A percentile compares a stretch with the other conserved stretches of the same genome.
These are phyloP conservation scores for Irpex rosettiformis DNA, from an alignment of 1,284 basidiomycete genomes.

Conservation along the genomic window DNA sequence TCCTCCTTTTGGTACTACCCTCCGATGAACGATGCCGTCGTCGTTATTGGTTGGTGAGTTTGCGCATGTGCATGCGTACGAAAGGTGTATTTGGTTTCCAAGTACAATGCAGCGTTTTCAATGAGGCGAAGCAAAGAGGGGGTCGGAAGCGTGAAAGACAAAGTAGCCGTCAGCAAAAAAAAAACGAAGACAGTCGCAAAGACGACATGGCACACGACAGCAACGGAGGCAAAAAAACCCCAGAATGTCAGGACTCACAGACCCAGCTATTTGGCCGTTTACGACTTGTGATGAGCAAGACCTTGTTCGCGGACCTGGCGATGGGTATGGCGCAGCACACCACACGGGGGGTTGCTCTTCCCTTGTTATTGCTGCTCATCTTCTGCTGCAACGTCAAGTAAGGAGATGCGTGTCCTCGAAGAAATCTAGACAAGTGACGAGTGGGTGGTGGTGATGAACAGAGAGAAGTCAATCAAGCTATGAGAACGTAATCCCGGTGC, in stretches of 20 bases:
- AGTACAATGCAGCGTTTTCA: conserved; percentile 5
- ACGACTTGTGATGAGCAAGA: conserved; percentile 77
- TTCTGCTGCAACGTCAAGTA: conserved; percentile 10
- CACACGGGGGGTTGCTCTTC: conserved; percentile 70
- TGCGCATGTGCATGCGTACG: too few relatives aligned
- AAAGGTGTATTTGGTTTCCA: conserved; percentile 4
- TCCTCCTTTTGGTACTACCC: conserved; percentile 79
- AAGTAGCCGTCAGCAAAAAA: conserved; percentile 11
- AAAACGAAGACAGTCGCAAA: not conserved
- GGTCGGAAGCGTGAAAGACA: conserved; percentile 9
- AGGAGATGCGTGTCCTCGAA: too few relatives aligned
- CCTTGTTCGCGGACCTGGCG: conserved; percentile 62
- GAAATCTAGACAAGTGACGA: too few relatives aligned
- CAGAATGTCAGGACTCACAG: too few relatives aligned
- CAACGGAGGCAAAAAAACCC: too few relatives aligned
- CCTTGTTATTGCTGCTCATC: conserved; percentile 67
- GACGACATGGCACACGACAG: too few relatives aligned
- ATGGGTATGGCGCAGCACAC: conserved; percentile 87
- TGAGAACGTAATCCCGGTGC: conserved; percentile 11
- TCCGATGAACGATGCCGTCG: not conserved
- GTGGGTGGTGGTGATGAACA: conserved; percentile 14
- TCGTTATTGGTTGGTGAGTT: not conserved
- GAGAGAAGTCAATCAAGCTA: conserved; percentile 5
- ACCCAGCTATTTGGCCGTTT: conserved; percentile 79
- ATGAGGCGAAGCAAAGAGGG: conserved; percentile 10